Conservation (phyloP, 768 basidiomycete genomes). For the Agrocybe praecox region DNA sequence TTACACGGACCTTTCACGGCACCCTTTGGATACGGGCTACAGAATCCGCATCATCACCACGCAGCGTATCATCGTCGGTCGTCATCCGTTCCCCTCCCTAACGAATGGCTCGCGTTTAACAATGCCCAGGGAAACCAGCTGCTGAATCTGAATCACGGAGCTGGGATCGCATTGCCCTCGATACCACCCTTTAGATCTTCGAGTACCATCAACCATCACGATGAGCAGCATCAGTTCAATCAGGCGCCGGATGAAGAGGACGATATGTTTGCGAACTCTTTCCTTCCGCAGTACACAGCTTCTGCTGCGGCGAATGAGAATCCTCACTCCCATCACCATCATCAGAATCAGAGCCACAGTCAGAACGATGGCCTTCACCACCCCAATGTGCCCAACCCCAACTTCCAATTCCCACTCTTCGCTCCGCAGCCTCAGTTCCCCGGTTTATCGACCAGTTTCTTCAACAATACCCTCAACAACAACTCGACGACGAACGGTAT, state of each 20-base stretch:
- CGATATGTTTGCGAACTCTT: conserved; percentile 7
- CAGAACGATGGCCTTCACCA: too few relatives aligned
- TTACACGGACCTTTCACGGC: not conserved
- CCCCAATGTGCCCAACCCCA: not conserved
- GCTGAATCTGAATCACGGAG: conserved; percentile 15
- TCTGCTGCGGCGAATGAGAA: not conserved
- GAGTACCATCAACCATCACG: conserved; percentile 15
- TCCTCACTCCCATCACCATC: not conserved
- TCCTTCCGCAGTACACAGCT: not conserved
- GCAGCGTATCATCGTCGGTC: conserved; percentile 47
- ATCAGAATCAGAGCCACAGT: conserved; percentile 11
- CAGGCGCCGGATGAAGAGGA: not conserved
- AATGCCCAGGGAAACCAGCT: not conserved
- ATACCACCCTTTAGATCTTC: conserved; percentile 41
- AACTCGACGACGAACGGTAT: conserved; percentile 2
- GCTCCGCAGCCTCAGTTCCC: not conserved
- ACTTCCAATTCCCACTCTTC: conserved; percentile 1
- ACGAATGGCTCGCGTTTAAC: conserved; percentile 36
- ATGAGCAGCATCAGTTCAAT: not conserved
- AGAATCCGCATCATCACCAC: conserved; percentile 6
- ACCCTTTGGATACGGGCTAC: not conserved
- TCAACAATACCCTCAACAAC: not conserved
- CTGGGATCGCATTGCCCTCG: conserved; percentile 46
- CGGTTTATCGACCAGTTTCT: not conserved
- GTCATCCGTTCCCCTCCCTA: conserved; percentile 66